A percentile compares a stretch with the other conserved stretches of the same genome.
Evolutionary conservation across 2,329 filamentous ascomycete species (phyloP).

Genomic region (Phyllosticta paracitricarpa): DNA sequence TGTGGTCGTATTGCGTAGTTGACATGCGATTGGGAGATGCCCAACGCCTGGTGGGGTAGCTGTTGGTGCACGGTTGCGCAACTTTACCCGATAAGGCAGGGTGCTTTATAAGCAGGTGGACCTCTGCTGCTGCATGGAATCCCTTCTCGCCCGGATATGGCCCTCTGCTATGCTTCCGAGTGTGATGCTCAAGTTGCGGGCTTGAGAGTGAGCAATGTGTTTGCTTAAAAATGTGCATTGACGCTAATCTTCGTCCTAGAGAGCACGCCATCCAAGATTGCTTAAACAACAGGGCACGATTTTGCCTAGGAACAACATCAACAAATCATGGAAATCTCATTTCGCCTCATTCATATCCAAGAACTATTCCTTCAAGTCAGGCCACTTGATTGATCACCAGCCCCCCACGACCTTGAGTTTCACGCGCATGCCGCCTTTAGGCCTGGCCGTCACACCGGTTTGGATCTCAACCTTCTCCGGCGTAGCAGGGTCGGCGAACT

Average conservation of each 20-base stretch:
- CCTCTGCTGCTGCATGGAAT: not conserved
- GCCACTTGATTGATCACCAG: conserved; percentile 39
- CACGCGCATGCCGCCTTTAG: conserved; percentile 61
- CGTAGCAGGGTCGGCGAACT: conserved; percentile 47
- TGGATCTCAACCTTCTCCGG: conserved; percentile 54
- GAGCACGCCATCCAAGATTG: not conserved
- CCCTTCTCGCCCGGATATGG: not conserved
- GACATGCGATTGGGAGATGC: not conserved
- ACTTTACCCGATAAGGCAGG: not conserved
- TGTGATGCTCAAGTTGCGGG: not conserved
- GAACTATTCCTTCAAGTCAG: not conserved
- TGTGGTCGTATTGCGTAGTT: not conserved
- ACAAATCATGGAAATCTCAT: not conserved
- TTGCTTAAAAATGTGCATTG: not conserved
- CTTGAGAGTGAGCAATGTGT: not conserved
- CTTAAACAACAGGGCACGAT: not conserved
- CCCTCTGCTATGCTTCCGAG: not conserved
- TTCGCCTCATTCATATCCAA: not conserved
- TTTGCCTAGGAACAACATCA: not conserved
- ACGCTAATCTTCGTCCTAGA: not conserved
- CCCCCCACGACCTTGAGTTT: conserved; percentile 56
- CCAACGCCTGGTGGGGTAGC: not conserved
- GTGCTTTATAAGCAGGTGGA: not conserved
- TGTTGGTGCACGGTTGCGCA: not conserved
- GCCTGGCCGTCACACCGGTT: conserved; percentile 61